Percentiles rank a stretch among this genome's conserved stretches.
phyloP scores from a whole-genome alignment of 2,329 filamentous ascomycete species.

The Coniochaeta sp. region DNA sequence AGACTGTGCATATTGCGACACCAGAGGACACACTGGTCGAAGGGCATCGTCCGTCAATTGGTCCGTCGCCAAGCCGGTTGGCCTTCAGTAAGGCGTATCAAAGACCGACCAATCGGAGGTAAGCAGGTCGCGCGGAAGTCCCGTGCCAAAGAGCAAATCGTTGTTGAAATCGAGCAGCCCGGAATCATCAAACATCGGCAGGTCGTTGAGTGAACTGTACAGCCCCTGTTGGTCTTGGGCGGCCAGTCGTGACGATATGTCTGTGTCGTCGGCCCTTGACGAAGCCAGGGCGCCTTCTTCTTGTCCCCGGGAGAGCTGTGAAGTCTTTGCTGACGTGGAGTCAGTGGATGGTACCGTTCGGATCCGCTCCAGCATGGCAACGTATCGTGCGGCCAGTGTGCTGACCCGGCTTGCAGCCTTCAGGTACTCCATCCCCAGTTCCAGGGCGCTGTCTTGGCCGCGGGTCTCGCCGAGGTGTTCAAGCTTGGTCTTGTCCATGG shows the following conservation, averaged over 20 bases:
- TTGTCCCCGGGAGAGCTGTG: neutral
- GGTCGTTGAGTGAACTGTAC: neutral
- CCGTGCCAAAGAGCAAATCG: constrained; percentile 1
- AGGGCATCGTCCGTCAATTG: neutral
- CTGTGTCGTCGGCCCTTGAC: neutral
- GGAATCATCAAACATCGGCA: neutral
- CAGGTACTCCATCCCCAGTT: constrained; percentile 1
- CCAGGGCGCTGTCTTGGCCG: neutral
- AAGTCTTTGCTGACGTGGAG: neutral
- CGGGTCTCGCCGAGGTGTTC: neutral
- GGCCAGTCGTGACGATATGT: neutral
- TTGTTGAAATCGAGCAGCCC: neutral
- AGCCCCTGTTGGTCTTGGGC: neutral
- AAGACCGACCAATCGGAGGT: neutral
- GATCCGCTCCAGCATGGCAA: neutral
- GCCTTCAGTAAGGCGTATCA: neutral
- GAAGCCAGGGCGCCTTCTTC: neutral
- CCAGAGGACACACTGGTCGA: neutral
- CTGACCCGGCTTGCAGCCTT: neutral
- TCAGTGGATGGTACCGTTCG: neutral
- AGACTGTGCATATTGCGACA: neutral
- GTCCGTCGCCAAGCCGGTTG: neutral
- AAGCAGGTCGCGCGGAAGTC: neutral
- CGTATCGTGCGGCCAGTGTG: neutral
- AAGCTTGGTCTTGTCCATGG: constrained; percentile 2